Evolutionary conservation across 257 asterid species (phyloP).

Genomic region (Ballota nigra): DNA sequence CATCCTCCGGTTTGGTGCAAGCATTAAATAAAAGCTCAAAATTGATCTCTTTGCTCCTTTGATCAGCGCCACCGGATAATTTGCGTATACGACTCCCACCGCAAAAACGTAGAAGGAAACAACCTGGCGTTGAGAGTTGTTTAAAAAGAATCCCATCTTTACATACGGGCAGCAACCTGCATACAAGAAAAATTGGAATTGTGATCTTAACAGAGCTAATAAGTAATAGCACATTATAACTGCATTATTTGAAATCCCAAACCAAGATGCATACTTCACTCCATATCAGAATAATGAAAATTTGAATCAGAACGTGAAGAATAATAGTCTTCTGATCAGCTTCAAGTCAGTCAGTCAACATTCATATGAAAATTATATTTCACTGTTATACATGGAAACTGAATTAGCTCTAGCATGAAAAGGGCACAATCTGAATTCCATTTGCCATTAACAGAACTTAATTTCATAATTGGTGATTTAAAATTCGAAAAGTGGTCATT

Average conservation of each 20-base stretch:
- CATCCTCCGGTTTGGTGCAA: slow-evolving; percentile 43
- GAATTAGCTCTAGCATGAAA: too few species aligned
- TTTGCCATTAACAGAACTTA: too few species aligned
- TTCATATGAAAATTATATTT: too few species aligned
- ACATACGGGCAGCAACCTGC: slow-evolving; percentile 41
- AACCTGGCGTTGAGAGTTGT: slow-evolving; percentile 11
- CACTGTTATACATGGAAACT: too few species aligned
- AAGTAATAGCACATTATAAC: not conserved
- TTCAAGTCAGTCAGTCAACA: too few species aligned
- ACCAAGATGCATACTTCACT: not conserved
- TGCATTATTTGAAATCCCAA: not conserved
- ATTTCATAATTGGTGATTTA: too few species aligned
- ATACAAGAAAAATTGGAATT: not conserved
- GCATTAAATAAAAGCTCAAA: slow-evolving; percentile 53
- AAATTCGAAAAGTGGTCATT: too few species aligned
- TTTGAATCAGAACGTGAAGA: too few species aligned
- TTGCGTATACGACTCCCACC: slow-evolving; percentile 30
- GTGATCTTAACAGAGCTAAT: not conserved
- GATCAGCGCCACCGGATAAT: slow-evolving; percentile 28
- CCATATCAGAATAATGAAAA: too few species aligned
- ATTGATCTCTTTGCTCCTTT: slow-evolving; percentile 34
- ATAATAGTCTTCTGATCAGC: too few species aligned
- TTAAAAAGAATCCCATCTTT: slow-evolving; percentile 37
- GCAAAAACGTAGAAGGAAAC: slow-evolving; percentile 19
- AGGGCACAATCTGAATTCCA: too few species aligned